A percentile compares a stretch with the other conserved stretches of the same genome.
phyloP scores from a whole-genome alignment of 441 rosid genomes.

The Bruguiera hainesii region DNA sequence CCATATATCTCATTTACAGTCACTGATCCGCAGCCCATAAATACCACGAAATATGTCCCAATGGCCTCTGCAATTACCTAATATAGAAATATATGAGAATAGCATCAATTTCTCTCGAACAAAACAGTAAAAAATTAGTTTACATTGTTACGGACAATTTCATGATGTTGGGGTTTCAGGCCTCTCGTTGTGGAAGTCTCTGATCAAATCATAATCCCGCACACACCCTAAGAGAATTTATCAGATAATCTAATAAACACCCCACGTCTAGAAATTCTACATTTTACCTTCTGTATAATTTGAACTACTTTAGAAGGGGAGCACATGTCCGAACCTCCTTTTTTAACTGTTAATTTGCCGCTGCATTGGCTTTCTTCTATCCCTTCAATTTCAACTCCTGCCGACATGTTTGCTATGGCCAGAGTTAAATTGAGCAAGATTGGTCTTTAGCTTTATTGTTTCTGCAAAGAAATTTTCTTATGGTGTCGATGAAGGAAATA shows the following conservation, averaged over 20 bases:
- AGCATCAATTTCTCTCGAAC: neutral
- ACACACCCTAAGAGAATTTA: no score
- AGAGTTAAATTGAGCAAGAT: neutral
- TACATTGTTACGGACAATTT: no score
- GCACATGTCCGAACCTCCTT: neutral
- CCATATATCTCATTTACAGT: constrained; percentile 60
- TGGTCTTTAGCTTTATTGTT: neutral
- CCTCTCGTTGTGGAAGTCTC: no score
- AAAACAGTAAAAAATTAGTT: no score
- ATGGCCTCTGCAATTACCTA: constrained; percentile 70
- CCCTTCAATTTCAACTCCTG: neutral
- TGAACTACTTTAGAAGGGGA: constrained; percentile 22
- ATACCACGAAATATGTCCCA: constrained; percentile 68
- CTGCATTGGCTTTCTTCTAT: constrained; percentile 5
- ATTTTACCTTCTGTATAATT: constrained; percentile 30
- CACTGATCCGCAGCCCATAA: constrained; percentile 67
- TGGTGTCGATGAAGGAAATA: neutral
- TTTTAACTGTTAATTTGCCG: neutral
- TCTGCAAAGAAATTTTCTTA: neutral
- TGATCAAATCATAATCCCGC: no score
- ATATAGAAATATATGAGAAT: neutral
- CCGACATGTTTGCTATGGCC: neutral
- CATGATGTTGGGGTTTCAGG: no score
- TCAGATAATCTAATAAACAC: no score
- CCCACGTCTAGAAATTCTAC: no score